Conservation (phyloP, 208 protist species). For the Leishmania major region DNA sequence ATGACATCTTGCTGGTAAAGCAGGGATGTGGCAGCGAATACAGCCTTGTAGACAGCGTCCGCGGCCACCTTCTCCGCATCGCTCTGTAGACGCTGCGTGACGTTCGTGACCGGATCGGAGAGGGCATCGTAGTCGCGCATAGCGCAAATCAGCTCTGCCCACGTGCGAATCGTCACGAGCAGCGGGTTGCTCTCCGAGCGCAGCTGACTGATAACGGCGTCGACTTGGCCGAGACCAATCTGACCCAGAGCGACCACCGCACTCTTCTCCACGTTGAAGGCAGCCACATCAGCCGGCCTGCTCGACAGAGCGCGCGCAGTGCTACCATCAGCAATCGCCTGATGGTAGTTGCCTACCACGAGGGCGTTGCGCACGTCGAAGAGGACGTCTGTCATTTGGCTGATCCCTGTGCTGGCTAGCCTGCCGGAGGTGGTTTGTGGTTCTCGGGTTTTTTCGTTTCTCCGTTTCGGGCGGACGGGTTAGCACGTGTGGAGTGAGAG, state of each 20-base stretch:
- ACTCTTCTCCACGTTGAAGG: slow-evolving; percentile 74
- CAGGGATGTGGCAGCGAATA: slow-evolving; percentile 60
- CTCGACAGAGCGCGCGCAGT: slow-evolving; percentile 34
- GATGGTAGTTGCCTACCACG: slow-evolving; percentile 85
- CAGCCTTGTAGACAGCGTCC: slow-evolving; percentile 33
- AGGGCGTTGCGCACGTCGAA: slow-evolving; percentile 88
- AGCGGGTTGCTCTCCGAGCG: slow-evolving; percentile 50
- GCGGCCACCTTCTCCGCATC: slow-evolving; percentile 39
- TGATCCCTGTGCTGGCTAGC: not conserved
- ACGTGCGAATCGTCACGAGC: slow-evolving; percentile 54
- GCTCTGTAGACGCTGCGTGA: slow-evolving; percentile 34
- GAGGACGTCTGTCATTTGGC: slow-evolving; percentile 76
- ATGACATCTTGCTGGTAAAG: slow-evolving; percentile 45
- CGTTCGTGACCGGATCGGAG: slow-evolving; percentile 12
- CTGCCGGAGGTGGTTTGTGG: too few species aligned
- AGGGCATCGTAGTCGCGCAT: slow-evolving; percentile 22
- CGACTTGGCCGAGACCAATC: slow-evolving; percentile 75
- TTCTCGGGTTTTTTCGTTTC: too few species aligned
- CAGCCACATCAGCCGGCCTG: slow-evolving; percentile 53
- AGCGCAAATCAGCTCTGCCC: slow-evolving; percentile 52
- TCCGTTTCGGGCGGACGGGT: too few species aligned
- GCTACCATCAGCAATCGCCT: slow-evolving; percentile 75
- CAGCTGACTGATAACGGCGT: slow-evolving; percentile 66
- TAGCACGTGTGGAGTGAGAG: not conserved
- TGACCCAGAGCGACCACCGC: slow-evolving; percentile 68